Conservation (phyloP, 768 basidiomycete species). For the Botryobasidium botryosum region DNA sequence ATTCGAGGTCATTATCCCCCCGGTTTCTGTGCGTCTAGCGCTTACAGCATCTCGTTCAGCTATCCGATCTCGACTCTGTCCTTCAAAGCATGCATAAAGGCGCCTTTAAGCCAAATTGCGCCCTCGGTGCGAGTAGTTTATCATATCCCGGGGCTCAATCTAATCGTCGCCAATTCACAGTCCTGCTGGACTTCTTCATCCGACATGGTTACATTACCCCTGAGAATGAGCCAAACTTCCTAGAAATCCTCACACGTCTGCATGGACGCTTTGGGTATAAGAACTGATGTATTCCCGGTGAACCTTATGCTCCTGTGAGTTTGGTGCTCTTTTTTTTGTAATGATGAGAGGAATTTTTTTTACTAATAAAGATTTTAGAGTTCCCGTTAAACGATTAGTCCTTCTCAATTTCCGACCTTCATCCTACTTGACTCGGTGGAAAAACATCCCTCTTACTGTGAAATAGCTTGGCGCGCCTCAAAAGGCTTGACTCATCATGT, state of each 20-base stretch:
- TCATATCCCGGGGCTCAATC: not conserved
- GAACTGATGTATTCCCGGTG: too few relatives aligned
- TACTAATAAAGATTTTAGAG: too few relatives aligned
- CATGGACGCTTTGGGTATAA: slow-evolving; percentile 49
- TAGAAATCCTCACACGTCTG: slow-evolving; percentile 59
- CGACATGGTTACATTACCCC: slow-evolving; percentile 73
- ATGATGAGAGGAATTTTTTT: too few relatives aligned
- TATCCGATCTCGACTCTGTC: slow-evolving; percentile 47
- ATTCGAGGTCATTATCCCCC: slow-evolving; percentile 49
- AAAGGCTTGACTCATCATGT: too few relatives aligned
- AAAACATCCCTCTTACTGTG: too few relatives aligned
- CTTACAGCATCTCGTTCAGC: slow-evolving; percentile 24
- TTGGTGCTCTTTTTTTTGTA: too few relatives aligned
- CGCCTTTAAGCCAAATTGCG: slow-evolving; percentile 88
- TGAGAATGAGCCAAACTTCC: slow-evolving; percentile 70
- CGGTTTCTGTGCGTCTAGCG: not conserved
- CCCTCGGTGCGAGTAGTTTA: too few relatives aligned
- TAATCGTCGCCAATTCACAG: slow-evolving; percentile 22
- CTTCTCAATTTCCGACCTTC: too few relatives aligned
- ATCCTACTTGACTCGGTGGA: too few relatives aligned
- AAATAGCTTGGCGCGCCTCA: too few relatives aligned
- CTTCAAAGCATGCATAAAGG: slow-evolving; percentile 45
- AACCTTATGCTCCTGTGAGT: too few relatives aligned
- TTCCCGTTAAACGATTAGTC: too few relatives aligned
- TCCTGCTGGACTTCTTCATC: slow-evolving; percentile 78